phyloP scores from a whole-genome alignment of 2,329 filamentous ascomycete species.

The Botrytis tulipae region DNA sequence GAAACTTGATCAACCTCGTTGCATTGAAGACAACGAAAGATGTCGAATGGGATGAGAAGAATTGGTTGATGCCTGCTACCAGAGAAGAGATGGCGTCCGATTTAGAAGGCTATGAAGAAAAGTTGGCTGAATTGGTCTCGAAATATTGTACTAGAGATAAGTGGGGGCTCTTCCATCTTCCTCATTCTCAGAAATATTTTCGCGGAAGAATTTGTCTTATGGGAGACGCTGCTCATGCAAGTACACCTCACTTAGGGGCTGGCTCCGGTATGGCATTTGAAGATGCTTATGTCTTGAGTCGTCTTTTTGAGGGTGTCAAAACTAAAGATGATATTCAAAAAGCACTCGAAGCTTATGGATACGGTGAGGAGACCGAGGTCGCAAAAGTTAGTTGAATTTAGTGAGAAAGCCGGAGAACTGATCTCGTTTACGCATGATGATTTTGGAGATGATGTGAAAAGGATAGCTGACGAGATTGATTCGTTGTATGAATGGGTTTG shows the following conservation, averaged over 20 bases:
- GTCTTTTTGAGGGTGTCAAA: slow-evolving; percentile 44
- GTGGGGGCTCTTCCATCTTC: slow-evolving; percentile 48
- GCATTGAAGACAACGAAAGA: slow-evolving; percentile 8
- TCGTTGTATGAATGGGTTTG: slow-evolving; percentile 39
- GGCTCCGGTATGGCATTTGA: slow-evolving; percentile 58
- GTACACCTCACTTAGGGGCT: slow-evolving; percentile 57
- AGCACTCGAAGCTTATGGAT: slow-evolving; percentile 50
- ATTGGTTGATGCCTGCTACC: slow-evolving; percentile 41
- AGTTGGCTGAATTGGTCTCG: slow-evolving; percentile 13
- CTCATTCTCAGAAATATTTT: slow-evolving; percentile 41
- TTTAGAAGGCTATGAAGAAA: slow-evolving; percentile 44
- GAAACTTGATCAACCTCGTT: slow-evolving; percentile 21
- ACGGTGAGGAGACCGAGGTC: slow-evolving; percentile 41
- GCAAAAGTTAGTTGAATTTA: slow-evolving; percentile 23
- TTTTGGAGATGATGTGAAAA: slow-evolving; percentile 39
- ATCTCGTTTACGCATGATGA: slow-evolving; percentile 41
- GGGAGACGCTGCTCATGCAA: slow-evolving; percentile 64
- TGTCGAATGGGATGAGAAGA: slow-evolving; percentile 38
- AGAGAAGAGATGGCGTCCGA: slow-evolving; percentile 43
- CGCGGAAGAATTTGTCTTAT: slow-evolving; percentile 43
- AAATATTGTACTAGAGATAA: slow-evolving; percentile 39
- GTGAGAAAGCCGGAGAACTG: slow-evolving; percentile 36
- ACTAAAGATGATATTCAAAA: slow-evolving; percentile 39
- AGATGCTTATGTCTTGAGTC: slow-evolving; percentile 47
- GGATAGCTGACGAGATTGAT: slow-evolving; percentile 39